Evolutionary conservation across 179 eudicot genomes (phyloP).

Genomic region (Gypsophila paniculata): DNA sequence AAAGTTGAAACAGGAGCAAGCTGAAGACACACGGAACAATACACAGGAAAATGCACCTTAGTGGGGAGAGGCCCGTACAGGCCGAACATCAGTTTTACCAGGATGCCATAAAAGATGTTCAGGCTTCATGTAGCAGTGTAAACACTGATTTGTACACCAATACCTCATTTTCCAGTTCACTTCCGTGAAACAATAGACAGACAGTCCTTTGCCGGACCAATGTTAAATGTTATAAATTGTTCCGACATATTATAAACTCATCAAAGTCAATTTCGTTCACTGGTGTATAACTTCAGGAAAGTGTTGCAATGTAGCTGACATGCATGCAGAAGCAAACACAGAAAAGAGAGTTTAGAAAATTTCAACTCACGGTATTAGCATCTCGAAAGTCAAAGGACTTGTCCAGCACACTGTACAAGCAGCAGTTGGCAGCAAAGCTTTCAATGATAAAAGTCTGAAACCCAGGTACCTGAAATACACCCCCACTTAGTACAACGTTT

Average conservation of each 20-base stretch:
- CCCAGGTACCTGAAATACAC: conserved; percentile 76
- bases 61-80: neutral
- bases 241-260: no score
- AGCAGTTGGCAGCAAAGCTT: conserved; percentile 74
- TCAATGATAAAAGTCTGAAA: conserved; percentile 71
- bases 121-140: neutral
- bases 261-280: no score
- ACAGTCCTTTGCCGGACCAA: conserved; percentile 5
- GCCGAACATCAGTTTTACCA: neutral
- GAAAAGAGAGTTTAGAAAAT: conserved; percentile 2
- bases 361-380: conserved; percentile 78
- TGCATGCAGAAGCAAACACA: neutral
- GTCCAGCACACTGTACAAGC: conserved; percentile 90
- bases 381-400: conserved; percentile 87
- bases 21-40: neutral
- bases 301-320: neutral
- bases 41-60: neutral
- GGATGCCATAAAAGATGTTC: neutral
- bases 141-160: neutral
- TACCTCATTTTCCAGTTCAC: neutral
- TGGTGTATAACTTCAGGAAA: no score
- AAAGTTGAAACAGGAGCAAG: neutral
- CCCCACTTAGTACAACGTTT: conserved; percentile 16
- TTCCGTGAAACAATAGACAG: neutral
- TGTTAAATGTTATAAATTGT: no score